phyloP scores from a whole-genome alignment of 371 early-diverging fungal genomes.

The Syncephalastrum racemosum region DNA sequence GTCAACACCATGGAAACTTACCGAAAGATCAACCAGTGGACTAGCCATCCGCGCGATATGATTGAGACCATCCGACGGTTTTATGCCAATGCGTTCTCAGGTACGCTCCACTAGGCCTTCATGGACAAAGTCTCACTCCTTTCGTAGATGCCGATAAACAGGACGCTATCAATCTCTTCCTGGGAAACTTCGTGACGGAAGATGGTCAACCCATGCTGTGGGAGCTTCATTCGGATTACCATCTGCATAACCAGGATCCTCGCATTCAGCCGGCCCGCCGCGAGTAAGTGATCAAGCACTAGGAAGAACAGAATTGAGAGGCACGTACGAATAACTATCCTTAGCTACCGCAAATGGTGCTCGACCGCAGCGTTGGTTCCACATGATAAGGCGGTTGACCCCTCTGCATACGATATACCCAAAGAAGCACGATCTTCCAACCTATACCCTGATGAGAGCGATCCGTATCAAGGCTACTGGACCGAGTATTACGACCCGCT shows the following conservation, averaged over 20 bases:
- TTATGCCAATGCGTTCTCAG: slow-evolving; percentile 93
- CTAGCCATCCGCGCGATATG: slow-evolving; percentile 94
- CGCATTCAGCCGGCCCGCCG: slow-evolving; percentile 47
- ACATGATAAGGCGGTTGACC: slow-evolving; percentile 25
- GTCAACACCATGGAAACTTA: slow-evolving; percentile 98
- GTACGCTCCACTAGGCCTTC: slow-evolving; percentile 26
- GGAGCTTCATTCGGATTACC: slow-evolving; percentile 82
- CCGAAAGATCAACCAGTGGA: slow-evolving; percentile 91
- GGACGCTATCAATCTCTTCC: slow-evolving; percentile 92
- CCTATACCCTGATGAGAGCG: slow-evolving; percentile 32
- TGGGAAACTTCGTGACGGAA: slow-evolving; percentile 73
- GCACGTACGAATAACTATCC: not conserved
- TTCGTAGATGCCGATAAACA: slow-evolving; percentile 91
- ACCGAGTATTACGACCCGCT: slow-evolving; percentile 77
- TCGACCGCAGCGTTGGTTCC: slow-evolving; percentile 42
- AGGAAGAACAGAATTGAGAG: not conserved
- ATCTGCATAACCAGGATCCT: slow-evolving; percentile 73
- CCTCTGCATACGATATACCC: slow-evolving; percentile 27
- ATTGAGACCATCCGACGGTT: slow-evolving; percentile 90
- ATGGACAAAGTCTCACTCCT: not conserved
- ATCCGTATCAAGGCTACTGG: slow-evolving; percentile 65
- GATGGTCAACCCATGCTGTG: slow-evolving; percentile 71
- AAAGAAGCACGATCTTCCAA: slow-evolving; percentile 26
- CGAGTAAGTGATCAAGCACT: slow-evolving; percentile 33
- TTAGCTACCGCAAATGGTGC: slow-evolving; percentile 68